Conservation (phyloP, 2,329 filamentous ascomycete genomes). For the Fusarium xylarioides region DNA sequence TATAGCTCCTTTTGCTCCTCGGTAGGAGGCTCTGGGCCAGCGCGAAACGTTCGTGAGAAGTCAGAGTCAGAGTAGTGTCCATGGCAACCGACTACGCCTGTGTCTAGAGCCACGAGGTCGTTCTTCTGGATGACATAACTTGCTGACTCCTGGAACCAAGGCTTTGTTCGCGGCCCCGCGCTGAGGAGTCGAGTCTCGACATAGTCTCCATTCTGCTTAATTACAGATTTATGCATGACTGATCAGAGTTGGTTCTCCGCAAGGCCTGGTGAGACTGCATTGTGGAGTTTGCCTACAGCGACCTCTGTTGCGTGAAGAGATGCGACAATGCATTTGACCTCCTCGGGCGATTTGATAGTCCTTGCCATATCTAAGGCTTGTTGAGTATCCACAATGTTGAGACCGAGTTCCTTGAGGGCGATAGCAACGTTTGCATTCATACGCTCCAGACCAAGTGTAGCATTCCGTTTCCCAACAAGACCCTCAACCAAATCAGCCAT, state of each 20-base stretch:
- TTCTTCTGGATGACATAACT: constrained; percentile 5
- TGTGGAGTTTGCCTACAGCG: neutral
- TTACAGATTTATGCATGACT: constrained; percentile 1
- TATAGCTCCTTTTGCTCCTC: neutral
- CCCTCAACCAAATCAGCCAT: neutral
- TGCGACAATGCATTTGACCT: neutral
- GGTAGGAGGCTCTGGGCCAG: neutral
- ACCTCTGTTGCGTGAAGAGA: neutral
- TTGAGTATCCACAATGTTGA: neutral
- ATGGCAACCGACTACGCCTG: constrained; percentile 9
- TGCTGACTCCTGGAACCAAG: constrained; percentile 5
- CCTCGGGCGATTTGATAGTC: neutral
- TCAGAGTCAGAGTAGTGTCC: constrained; percentile 7
- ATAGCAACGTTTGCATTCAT: constrained; percentile 2
- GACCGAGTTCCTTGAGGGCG: neutral
- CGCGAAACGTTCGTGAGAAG: constrained; percentile 1
- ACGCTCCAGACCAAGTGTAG: neutral
- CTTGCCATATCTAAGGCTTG: neutral
- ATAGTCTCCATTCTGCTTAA: constrained; percentile 7
- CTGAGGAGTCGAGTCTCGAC: neutral
- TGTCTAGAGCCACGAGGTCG: constrained; percentile 4
- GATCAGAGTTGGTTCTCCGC: constrained; percentile 2
- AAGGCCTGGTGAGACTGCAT: neutral
- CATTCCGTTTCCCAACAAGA: neutral
- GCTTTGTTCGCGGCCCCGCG: neutral